phyloP scores from a whole-genome alignment of 2,329 filamentous ascomycete species.

The Bertia moriformis region DNA sequence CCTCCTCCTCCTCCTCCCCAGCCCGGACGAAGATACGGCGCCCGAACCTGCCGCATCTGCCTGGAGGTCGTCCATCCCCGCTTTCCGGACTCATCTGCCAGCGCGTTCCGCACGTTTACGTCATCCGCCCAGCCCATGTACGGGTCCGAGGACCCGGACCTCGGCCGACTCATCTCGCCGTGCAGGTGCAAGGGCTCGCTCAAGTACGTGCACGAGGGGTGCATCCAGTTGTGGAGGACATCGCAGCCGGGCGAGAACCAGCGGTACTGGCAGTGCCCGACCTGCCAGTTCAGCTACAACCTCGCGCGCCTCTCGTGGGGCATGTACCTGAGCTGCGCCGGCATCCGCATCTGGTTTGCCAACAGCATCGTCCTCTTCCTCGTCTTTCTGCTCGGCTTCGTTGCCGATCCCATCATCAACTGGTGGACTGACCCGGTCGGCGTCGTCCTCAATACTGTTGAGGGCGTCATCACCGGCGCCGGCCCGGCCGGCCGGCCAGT shows the following conservation, averaged over 20 bases:
- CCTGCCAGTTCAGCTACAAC: constrained; percentile 71
- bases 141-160: constrained; percentile 56
- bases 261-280: constrained; percentile 75
- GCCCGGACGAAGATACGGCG: not conserved
- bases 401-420: constrained; percentile 85
- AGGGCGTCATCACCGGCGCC: no score
- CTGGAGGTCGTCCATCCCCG: constrained; percentile 12
- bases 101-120: constrained; percentile 10
- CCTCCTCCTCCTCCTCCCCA: no score
- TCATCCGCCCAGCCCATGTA: constrained; percentile 34
- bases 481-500: constrained; percentile 12
- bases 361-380: constrained; percentile 53
- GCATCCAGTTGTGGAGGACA: constrained; percentile 69
- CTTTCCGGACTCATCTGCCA: constrained; percentile 14
- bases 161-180: constrained; percentile 70
- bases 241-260: constrained; percentile 55
- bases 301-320: constrained; percentile 67
- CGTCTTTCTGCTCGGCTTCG: constrained; percentile 73
- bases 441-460: constrained; percentile 37
- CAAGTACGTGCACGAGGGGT: constrained; percentile 87
- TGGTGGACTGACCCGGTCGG: constrained; percentile 69
- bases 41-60: constrained; percentile 2
- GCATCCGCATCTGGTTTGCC: constrained; percentile 58
- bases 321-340: constrained; percentile 49
- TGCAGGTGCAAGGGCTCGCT: constrained; percentile 89